Evolutionary conservation across 495 filamentous ascomycete genomes (phyloP), one percentile per base, ranked within the genome.

Genomic region (Aspergillus indologenus): DNA sequence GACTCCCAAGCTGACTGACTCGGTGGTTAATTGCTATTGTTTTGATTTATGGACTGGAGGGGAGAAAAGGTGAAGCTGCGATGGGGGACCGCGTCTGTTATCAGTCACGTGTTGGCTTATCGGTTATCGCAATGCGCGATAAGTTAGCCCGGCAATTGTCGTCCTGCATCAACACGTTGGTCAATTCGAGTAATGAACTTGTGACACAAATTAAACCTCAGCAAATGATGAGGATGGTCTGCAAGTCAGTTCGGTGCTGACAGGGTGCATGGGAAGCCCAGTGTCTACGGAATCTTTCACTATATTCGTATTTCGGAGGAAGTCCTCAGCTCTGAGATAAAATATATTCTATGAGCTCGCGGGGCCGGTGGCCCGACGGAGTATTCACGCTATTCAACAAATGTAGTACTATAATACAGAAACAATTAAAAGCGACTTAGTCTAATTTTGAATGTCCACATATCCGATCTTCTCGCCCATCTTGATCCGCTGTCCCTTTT

Each of bases 401-500:
- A 40, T 29, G 26, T 29, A 29, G 34, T 40, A 40, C 5, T 40
- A 40, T 40, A 14, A 40, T 40, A 40, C 34, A 40, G 26, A 40
- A 40, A 11, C 34, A 56, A 51, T 51, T 61, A 29, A 21, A 58
- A 40, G 19, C 15, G 12, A 48, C 21, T 15, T 45, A 51, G 48
- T 54, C 53, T 65, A 70, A 22, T 65, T 31, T 12, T 61, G 29
- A 26, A 60, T 54, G 51, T 78, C 80, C 8, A 87, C 81, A 68
- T 71, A 78, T n/a, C 93, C 94, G 64, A 98, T 72, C 14, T 87
- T 86, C 73, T 98, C 78, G 17, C 94, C 94, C 68, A 97, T 84
- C 75, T 92, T 91, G 61, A 98, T 82, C 64, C 82, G 87, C 73
- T 96, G 89, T 8, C 94, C 94, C 68, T 90, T 89, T 65, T 89